Conservation (phyloP, 257 asterid species). For the Nicotiana paniculata region DNA sequence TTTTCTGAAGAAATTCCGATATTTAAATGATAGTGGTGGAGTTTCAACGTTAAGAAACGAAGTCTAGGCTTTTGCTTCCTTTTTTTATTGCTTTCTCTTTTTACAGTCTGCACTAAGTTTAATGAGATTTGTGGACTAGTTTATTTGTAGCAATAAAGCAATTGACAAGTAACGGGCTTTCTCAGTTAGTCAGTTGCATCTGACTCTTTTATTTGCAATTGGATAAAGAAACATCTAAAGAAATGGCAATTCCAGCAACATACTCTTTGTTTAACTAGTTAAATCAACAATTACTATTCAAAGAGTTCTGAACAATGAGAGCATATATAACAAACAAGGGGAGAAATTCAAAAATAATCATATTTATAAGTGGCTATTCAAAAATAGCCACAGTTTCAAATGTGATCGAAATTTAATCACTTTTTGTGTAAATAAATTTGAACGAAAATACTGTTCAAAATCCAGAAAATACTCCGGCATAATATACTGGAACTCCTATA, state of each 20-base stretch:
- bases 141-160: background rate
- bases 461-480: no score
- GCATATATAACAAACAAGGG: background rate
- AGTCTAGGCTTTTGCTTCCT: background rate
- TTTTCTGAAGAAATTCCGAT: no score
- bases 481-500: no score
- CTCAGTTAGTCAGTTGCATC: background rate
- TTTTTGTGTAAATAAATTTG: no score
- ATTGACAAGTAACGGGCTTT: background rate
- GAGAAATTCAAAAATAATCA: no score
- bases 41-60: no score
- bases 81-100: background rate
- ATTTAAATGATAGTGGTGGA: no score
- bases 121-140: background rate
- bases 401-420: no score
- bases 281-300: background rate
- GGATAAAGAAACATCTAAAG: background rate
- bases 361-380: no score
- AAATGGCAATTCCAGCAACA: background rate
- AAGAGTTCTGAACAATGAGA: background rate
- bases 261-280: background rate
- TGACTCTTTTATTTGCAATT: background rate
- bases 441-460: no score
- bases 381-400: no score
- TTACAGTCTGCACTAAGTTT: background rate